Conservation (phyloP, 2,329 filamentous ascomycete species). For the Chrysoporthe cubensis region DNA sequence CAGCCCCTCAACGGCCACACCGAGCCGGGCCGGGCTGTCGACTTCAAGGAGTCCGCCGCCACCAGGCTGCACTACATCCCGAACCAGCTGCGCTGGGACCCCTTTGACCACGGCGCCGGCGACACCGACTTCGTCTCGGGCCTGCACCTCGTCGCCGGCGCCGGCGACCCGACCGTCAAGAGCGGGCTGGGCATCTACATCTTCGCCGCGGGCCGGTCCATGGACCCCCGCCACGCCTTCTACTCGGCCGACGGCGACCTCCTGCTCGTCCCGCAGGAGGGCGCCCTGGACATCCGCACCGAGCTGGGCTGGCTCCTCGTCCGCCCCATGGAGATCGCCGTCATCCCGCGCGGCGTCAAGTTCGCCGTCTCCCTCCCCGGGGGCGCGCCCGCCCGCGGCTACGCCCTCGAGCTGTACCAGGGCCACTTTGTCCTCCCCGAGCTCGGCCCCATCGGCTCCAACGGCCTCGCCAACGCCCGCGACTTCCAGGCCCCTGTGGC, state of each 20-base stretch:
- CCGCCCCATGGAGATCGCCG: slow-evolving; percentile 77
- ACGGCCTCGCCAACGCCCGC: slow-evolving; percentile 73
- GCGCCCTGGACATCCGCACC: slow-evolving; percentile 74
- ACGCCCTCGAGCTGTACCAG: slow-evolving; percentile 75
- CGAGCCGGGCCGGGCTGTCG: slow-evolving; percentile 32
- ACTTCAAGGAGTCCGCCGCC: slow-evolving; percentile 30
- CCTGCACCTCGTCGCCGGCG: slow-evolving; percentile 74
- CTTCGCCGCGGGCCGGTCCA: slow-evolving; percentile 77
- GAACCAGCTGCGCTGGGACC: slow-evolving; percentile 81
- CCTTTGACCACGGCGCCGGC: slow-evolving; percentile 67
- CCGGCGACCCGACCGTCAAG: slow-evolving; percentile 80
- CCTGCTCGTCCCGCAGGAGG: slow-evolving; percentile 75
- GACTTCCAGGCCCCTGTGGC: slow-evolving; percentile 78
- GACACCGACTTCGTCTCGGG: slow-evolving; percentile 57
- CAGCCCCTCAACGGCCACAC: slow-evolving; percentile 30
- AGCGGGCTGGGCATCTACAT: slow-evolving; percentile 79
- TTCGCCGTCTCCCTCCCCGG: slow-evolving; percentile 71
- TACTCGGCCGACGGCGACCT: slow-evolving; percentile 85
- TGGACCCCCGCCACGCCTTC: slow-evolving; percentile 76
- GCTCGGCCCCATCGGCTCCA: slow-evolving; percentile 74
- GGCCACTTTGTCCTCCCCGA: slow-evolving; percentile 74
- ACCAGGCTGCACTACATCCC: slow-evolving; percentile 72
- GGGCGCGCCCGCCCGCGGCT: slow-evolving; percentile 65
- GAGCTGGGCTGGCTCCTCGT: slow-evolving; percentile 76
- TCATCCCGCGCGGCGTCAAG: slow-evolving; percentile 74